Evolutionary conservation across 495 filamentous ascomycete genomes (phyloP).

Genomic region (Tuber indicum): DNA sequence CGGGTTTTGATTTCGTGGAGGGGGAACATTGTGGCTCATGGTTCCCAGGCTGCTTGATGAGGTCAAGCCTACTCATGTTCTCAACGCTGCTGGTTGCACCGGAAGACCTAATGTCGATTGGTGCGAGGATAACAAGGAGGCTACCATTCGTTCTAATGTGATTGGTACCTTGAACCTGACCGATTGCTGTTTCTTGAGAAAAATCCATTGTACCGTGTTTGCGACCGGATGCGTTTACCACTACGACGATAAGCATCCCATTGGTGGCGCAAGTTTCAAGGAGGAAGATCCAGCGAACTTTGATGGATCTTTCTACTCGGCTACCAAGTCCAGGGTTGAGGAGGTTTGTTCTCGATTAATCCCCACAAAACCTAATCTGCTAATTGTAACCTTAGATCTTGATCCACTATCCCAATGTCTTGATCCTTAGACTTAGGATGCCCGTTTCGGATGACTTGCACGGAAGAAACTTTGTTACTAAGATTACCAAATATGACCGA

Average conservation of each 20-base stretch:
- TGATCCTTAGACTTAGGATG: constrained; percentile 61
- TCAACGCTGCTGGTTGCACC: constrained; percentile 61
- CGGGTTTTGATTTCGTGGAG: not conserved
- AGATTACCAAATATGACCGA: constrained; percentile 58
- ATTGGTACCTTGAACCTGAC: constrained; percentile 58
- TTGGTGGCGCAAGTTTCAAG: constrained; percentile 54
- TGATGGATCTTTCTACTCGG: constrained; percentile 59
- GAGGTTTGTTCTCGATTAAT: constrained; percentile 46
- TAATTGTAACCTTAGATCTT: constrained; percentile 48
- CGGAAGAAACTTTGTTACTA: constrained; percentile 61
- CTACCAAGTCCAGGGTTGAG: constrained; percentile 59
- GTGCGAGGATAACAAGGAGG: constrained; percentile 62
- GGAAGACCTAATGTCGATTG: constrained; percentile 64
- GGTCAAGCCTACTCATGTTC: constrained; percentile 56
- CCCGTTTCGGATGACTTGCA: constrained; percentile 63
- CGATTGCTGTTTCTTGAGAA: constrained; percentile 53
- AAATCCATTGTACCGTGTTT: constrained; percentile 58
- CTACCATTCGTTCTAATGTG: constrained; percentile 59
- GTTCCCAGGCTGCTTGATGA: constrained; percentile 48
- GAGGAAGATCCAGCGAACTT: constrained; percentile 62
- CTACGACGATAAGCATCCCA: constrained; percentile 54
- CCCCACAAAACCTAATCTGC: constrained; percentile 11
- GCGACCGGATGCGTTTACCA: constrained; percentile 61
- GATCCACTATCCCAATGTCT: constrained; percentile 53
- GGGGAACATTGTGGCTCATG: not conserved